These are phyloP conservation scores for Ambrosia hybrid DNA, from an alignment of 140 eudicot species.

Conservation along the genomic window DNA sequence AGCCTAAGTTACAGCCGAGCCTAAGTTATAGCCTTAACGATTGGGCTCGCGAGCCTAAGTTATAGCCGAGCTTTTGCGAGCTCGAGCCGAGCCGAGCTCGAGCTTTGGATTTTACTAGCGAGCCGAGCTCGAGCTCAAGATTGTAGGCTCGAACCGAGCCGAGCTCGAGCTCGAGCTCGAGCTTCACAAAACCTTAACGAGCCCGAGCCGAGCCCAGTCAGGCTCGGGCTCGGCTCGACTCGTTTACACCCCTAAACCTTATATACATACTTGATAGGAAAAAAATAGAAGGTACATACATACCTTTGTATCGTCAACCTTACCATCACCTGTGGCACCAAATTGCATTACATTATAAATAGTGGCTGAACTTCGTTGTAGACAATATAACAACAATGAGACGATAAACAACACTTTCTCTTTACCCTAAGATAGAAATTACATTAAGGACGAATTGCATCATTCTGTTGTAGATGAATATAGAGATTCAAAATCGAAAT, in stretches of 20 bases:
- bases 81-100: no score
- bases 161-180: no score
- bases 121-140: no score
- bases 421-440: background rate
- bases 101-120: no score
- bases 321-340: conserved; percentile 39
- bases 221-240: no score
- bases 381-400: conserved; percentile 16
- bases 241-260: background rate
- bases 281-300: conserved; percentile 6
- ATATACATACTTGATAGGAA: background rate
- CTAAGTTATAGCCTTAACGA: no score
- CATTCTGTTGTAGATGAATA: background rate
- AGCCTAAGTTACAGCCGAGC: no score
- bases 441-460: background rate
- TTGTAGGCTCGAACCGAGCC: no score
- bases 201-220: no score
- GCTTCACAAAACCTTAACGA: no score
- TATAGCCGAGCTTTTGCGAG: no score
- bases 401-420: conserved; percentile 2
- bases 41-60: no score
- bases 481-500: background rate
- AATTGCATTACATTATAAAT: conserved; percentile 30
- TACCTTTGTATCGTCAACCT: conserved; percentile 32
- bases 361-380: conserved; percentile 14